phyloP scores from a whole-genome alignment of 768 basidiomycete genomes.

The Collybiopsis confluens region DNA sequence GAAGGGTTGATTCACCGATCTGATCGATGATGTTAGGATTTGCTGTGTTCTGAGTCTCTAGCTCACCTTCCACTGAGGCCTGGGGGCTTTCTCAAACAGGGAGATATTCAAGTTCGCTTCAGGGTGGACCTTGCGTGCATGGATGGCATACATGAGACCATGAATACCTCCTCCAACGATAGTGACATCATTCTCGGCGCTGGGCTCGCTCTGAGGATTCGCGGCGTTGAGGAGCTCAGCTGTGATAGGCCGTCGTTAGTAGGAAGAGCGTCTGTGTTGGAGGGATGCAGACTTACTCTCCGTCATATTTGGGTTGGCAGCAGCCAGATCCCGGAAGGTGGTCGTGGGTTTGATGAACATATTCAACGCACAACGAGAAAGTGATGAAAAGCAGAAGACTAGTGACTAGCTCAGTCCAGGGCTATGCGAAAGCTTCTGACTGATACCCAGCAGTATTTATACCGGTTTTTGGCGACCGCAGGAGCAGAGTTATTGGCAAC shows the following conservation, averaged over 20 bases:
- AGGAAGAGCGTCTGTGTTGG: not conserved
- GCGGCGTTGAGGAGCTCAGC: conserved; percentile 2
- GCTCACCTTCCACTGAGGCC: conserved; percentile 10
- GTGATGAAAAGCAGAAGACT: not conserved
- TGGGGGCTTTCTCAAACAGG: not conserved
- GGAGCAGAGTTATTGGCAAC: not conserved
- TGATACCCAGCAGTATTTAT: not conserved
- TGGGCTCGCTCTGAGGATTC: not conserved
- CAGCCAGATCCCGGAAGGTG: conserved; percentile 11
- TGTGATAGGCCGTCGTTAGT: conserved; percentile 2
- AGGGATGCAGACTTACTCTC: conserved; percentile 6
- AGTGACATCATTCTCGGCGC: conserved; percentile 7
- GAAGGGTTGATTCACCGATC: conserved; percentile 14
- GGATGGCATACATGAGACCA: conserved; percentile 14
- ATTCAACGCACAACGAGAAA: not conserved
- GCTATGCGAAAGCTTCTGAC: not conserved
- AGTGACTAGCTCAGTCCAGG: no score
- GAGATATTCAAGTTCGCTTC: conserved; percentile 7
- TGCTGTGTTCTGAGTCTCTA: not conserved
- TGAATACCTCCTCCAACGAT: conserved; percentile 15
- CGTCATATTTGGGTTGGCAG: conserved; percentile 12
- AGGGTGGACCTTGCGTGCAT: conserved; percentile 11
- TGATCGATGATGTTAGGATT: not conserved
- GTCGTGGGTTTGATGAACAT: conserved; percentile 11
- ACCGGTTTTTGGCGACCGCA: not conserved